Base-by-base conservation (phyloP, 1,139 yeast genomes). In the Kodamaea sp. region DNA sequence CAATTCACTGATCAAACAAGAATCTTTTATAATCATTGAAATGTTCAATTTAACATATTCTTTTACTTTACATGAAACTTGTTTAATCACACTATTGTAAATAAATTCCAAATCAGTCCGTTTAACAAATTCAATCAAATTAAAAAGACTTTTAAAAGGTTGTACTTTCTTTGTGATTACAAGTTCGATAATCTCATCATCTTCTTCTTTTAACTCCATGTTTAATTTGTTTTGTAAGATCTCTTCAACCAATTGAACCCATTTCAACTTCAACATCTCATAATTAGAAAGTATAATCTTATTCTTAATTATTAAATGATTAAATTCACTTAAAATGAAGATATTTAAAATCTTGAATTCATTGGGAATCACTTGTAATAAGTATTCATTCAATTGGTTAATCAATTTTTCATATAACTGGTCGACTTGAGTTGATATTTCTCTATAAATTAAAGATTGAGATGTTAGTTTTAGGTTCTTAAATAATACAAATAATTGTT, bases 351-450 rank as follows among this genome's bases (percentile, higher is more conserved):
- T 57, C 5, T 54, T 47, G 22, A 41, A 46, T 27, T 54, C 52
- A 31, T 45, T 42, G 2, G 71, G 71, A 20, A 65, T 37, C 31
- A 55, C 50, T 12, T 36, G 26, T 27, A 39, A 31, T 20, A 57
- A 40, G 31, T 54, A 52, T n/a, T 54, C 53, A 34, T 60, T 52
- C 41, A 60, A 49, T 22, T 51, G 49, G 1, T 39, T 36, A 3
- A 54, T 28, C 40, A 50, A 44, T 20, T 36, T 10, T n/a, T 42
- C 42, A 31, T 43, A 27, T 26, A 42, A 30, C 8, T 24, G 26
- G 5, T 34, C 25, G 6, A 23, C 30, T 8, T 32, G 26, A 15
- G 37, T 37, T n/a, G 41, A 22, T 7, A 44, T 40, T 24, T 43
- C 40, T 27, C 39, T 41, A 27, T 44, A 35, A 28, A 44, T 37